Conservation (phyloP, 1,139 yeast genomes). For the Magnusiomyces sp. region DNA sequence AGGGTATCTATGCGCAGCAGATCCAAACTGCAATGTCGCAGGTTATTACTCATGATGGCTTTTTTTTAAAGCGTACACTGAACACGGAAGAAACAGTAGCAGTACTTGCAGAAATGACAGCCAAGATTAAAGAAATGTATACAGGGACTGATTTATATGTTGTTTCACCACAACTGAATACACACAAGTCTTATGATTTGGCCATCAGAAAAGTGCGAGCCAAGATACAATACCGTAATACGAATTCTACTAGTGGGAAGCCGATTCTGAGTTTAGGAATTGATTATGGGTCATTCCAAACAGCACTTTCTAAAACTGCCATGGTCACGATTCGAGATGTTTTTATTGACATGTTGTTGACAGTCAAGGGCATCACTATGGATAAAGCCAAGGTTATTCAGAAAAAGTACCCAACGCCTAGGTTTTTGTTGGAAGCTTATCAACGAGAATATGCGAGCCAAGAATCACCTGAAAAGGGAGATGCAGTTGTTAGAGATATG, state of each 20-base stretch:
- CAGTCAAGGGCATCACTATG: constrained; percentile 68
- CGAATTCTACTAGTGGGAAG: constrained; percentile 15
- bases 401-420: constrained; percentile 55
- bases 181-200: constrained; percentile 21
- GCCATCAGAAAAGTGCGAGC: constrained; percentile 16
- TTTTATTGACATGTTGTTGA: constrained; percentile 67
- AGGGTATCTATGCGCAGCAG: constrained; percentile 47
- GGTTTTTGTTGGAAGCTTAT: constrained; percentile 39
- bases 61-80: constrained; percentile 59
- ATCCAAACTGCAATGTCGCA: constrained; percentile 71
- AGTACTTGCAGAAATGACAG: constrained; percentile 52
- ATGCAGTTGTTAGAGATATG: constrained; percentile 26
- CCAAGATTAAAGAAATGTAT: constrained; percentile 27
- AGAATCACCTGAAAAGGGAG: constrained; percentile 26
- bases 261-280: constrained; percentile 38
- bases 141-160: constrained; percentile 19
- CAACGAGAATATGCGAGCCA: constrained; percentile 25
- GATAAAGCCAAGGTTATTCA: constrained; percentile 83
- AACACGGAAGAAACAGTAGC: constrained; percentile 69
- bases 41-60: constrained; percentile 57
- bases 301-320: constrained; percentile 60
- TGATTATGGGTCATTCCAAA: constrained; percentile 55
- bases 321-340: constrained; percentile 68
- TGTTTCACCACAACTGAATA: constrained; percentile 44
- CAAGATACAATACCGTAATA: constrained; percentile 14